Conservation (phyloP, 2,329 filamentous ascomycete genomes). For the Zelopaecilomyces penicillatus region DNA sequence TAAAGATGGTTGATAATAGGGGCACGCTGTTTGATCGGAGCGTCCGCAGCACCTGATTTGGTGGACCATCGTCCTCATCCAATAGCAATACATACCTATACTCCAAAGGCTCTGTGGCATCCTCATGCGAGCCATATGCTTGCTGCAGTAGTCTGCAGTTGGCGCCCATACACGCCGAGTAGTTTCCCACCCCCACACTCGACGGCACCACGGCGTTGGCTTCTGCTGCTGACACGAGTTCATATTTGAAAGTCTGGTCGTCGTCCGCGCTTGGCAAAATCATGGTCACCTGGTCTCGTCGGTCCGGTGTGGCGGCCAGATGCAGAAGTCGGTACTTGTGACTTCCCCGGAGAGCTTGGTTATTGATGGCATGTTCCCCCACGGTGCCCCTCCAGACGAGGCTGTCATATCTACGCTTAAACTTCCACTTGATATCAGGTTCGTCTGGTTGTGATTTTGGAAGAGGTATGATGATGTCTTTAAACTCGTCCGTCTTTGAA, state of each 20-base stretch:
- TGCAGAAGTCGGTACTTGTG: conserved; percentile 65
- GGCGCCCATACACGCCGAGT: conserved; percentile 46
- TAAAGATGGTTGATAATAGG: conserved; percentile 63
- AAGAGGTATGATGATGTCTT: conserved; percentile 68
- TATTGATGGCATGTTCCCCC: conserved; percentile 42
- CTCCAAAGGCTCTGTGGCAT: conserved; percentile 45
- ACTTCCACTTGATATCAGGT: conserved; percentile 37
- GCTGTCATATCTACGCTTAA: conserved; percentile 52
- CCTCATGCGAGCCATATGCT: conserved; percentile 25
- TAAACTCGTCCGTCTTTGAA: conserved; percentile 62
- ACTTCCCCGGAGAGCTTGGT: conserved; percentile 55
- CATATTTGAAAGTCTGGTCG: conserved; percentile 42
- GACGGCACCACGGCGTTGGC: conserved; percentile 46
- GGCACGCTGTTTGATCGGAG: conserved; percentile 60
- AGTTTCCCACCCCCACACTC: conserved; percentile 51
- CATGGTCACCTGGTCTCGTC: conserved; percentile 40
- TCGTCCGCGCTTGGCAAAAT: conserved; percentile 40
- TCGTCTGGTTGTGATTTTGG: conserved; percentile 33
- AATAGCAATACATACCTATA: conserved; percentile 65
- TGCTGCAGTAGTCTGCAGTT: conserved; percentile 22
- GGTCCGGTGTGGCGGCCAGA: conserved; percentile 51
- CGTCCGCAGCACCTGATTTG: conserved; percentile 50
- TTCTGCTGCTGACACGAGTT: conserved; percentile 41
- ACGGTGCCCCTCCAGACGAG: conserved; percentile 71
- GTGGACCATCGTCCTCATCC: conserved; percentile 62